phyloP scores from a whole-genome alignment of 768 basidiomycete species.

The Mycena metata region DNA sequence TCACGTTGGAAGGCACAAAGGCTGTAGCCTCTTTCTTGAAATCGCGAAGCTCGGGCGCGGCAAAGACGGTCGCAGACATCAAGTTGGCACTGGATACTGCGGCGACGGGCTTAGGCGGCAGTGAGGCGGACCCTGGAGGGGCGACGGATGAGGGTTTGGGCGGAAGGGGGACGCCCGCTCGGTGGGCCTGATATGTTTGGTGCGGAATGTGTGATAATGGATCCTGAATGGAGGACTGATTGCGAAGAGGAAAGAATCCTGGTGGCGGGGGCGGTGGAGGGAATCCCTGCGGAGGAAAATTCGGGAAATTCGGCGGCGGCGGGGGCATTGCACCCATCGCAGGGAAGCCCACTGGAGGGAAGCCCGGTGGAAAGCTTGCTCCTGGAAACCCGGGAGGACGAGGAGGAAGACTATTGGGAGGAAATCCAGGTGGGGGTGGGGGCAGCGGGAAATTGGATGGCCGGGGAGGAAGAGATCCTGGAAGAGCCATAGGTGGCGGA shows the following conservation, averaged over 20 bases:
- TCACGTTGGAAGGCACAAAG: conserved; percentile 88
- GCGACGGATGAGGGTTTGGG: conserved; percentile 51
- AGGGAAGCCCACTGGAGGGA: conserved; percentile 37
- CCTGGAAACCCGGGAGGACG: conserved; percentile 46
- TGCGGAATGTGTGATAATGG: conserved; percentile 83
- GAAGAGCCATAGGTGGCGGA: conserved; percentile 31
- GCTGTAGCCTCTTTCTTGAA: conserved; percentile 95
- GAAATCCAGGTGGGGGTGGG: conserved; percentile 47
- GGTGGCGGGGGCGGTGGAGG: conserved; percentile 56
- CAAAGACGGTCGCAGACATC: conserved; percentile 79
- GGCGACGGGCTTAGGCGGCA: conserved; percentile 52
- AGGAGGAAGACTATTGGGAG: conserved; percentile 44
- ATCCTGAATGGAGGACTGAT: conserved; percentile 76
- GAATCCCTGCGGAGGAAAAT: conserved; percentile 42
- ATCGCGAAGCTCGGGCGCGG: conserved; percentile 90
- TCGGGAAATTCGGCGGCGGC: conserved; percentile 39
- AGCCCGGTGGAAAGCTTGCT: conserved; percentile 42
- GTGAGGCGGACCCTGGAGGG: conserved; percentile 44
- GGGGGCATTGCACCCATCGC: conserved; percentile 43
- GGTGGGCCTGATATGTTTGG: conserved; percentile 82
- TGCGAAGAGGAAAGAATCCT: conserved; percentile 72
- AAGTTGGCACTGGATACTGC: conserved; percentile 50
- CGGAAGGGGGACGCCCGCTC: conserved; percentile 61
- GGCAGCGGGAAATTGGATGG: conserved; percentile 40
- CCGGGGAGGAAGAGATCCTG: conserved; percentile 40